phyloP scores from a whole-genome alignment of 2,329 filamentous ascomycete genomes.

The Fusarium secorum region DNA sequence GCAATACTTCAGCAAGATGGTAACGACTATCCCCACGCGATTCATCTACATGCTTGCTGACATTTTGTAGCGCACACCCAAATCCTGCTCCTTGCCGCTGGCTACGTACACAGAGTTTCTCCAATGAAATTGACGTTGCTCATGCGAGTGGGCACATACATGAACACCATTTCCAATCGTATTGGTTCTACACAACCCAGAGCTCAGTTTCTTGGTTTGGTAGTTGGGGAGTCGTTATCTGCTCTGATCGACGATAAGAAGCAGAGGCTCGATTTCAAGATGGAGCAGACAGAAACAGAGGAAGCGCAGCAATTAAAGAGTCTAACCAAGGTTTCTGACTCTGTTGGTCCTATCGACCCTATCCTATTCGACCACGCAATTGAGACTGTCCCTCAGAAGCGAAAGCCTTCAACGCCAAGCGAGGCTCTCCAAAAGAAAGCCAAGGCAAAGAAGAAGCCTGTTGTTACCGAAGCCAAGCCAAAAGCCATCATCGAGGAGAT shows the following conservation, averaged over 20 bases:
- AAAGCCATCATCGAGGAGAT: conserved; percentile 72
- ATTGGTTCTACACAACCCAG: conserved; percentile 78
- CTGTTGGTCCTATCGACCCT: conserved; percentile 63
- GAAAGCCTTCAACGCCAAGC: neutral
- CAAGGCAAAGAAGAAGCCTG: conserved; percentile 42
- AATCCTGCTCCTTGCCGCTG: conserved; percentile 77
- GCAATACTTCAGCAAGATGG: conserved; percentile 90
- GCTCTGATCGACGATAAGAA: conserved; percentile 71
- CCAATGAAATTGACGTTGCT: conserved; percentile 73
- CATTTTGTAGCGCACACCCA: conserved; percentile 76
- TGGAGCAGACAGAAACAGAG: conserved; percentile 76
- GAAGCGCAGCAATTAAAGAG: conserved; percentile 80
- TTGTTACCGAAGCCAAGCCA: conserved; percentile 43
- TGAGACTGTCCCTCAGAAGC: neutral
- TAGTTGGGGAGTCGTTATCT: conserved; percentile 78
- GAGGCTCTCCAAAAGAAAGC: conserved; percentile 35
- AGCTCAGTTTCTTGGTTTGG: conserved; percentile 86
- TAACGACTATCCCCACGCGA: conserved; percentile 44
- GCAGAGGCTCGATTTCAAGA: conserved; percentile 80
- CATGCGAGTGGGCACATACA: conserved; percentile 75
- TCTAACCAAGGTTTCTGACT: conserved; percentile 70
- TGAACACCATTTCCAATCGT: conserved; percentile 84
- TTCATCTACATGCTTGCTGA: conserved; percentile 30
- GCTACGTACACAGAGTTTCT: conserved; percentile 73
- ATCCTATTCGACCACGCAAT: conserved; percentile 49